Evolutionary conservation across 2,329 filamentous ascomycete genomes (phyloP).

Genomic region (Pseudocercospora eumusae): DNA sequence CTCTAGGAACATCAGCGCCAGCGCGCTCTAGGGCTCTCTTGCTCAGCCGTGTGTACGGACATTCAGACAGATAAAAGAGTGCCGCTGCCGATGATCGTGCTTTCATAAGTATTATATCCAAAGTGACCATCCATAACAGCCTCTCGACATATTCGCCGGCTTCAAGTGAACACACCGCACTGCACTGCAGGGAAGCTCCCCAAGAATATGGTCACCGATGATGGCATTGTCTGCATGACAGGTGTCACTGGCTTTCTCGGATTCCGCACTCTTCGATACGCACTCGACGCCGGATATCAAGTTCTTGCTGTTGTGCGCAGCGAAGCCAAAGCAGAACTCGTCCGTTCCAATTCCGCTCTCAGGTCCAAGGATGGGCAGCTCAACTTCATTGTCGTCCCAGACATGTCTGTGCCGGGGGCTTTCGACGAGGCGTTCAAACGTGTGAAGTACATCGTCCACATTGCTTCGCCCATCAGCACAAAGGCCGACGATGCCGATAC

Average conservation of each 20-base stretch:
- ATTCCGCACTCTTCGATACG: constrained; percentile 38
- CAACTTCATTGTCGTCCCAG: constrained; percentile 40
- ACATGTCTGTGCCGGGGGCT: constrained; percentile 35
- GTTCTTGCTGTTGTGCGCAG: constrained; percentile 44
- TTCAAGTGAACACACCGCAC: background rate
- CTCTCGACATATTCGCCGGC: background rate
- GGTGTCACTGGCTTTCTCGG: constrained; percentile 46
- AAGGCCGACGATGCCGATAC: constrained; percentile 10
- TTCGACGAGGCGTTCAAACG: constrained; percentile 41
- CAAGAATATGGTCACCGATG: constrained; percentile 12
- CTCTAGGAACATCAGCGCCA: background rate
- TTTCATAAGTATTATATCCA: background rate
- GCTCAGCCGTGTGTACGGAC: background rate
- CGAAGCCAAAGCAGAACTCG: constrained; percentile 35
- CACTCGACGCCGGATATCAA: constrained; percentile 42
- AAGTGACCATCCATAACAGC: too few relatives aligned
- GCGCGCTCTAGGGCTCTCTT: background rate
- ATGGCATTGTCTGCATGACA: constrained; percentile 38
- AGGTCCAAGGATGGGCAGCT: constrained; percentile 27
- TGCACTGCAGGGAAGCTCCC: too few relatives aligned
- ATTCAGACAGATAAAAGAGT: background rate
- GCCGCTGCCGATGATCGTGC: background rate
- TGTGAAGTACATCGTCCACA: constrained; percentile 36
- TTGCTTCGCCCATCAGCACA: constrained; percentile 34
- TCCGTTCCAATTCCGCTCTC: constrained; percentile 29